Percentiles rank a stretch among this genome's conserved stretches.
These are phyloP conservation scores for Tricholoma flavovirens DNA, from an alignment of 768 basidiomycete species.

Conservation along the genomic window DNA sequence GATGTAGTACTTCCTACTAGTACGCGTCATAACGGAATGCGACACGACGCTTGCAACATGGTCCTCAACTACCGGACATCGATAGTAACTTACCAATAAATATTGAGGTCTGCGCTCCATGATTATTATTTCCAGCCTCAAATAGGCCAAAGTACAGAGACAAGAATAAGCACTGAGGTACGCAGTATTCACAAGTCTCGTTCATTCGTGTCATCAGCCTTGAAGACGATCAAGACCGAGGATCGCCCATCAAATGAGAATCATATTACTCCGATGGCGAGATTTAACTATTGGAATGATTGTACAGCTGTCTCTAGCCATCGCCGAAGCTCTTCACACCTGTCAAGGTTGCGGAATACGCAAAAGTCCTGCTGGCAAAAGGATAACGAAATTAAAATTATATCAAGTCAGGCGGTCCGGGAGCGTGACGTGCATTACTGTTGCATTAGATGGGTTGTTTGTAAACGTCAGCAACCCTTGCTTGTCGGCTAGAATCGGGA, in stretches of 20 bases:
- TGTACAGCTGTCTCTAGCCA: not conserved
- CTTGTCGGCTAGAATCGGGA: not conserved
- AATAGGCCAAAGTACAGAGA: not conserved
- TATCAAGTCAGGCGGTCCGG: not conserved
- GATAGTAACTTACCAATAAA: not conserved
- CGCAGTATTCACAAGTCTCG: not conserved
- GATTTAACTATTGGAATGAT: not conserved
- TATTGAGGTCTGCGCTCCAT: not conserved
- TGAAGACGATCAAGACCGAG: not conserved
- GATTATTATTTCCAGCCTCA: not conserved
- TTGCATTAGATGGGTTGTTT: not conserved
- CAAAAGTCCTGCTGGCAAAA: not conserved
- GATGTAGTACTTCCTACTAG: not conserved
- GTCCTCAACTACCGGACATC: not conserved
- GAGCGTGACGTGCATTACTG: not conserved
- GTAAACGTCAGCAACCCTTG: not conserved
- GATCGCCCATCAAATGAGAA: not conserved
- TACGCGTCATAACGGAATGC: not conserved
- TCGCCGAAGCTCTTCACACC: not conserved
- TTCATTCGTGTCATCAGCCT: not conserved
- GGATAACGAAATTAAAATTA: not conserved
- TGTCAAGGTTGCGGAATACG: not conserved
- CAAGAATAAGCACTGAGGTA: not conserved
- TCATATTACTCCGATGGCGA: not conserved
- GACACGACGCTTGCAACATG: not conserved